Conservation (phyloP, 2,329 filamentous ascomycete genomes). For the Davidsoniella neocaledoniae region DNA sequence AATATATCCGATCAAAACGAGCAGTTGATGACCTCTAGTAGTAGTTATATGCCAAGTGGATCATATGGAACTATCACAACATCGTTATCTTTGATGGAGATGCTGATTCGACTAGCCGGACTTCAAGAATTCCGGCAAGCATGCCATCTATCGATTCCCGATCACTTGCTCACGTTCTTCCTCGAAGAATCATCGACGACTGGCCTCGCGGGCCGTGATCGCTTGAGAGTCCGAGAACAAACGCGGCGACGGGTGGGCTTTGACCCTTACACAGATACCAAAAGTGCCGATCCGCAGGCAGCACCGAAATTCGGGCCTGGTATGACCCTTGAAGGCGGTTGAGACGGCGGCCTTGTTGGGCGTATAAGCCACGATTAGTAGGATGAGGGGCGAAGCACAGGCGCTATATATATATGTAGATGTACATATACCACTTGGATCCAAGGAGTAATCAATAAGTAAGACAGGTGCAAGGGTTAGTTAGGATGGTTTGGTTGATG, state of each 20-base stretch:
- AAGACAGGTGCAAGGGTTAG: too few species aligned
- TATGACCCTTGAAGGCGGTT: background rate
- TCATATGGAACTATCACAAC: slow-evolving; percentile 26
- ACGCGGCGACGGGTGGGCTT: slow-evolving; percentile 35
- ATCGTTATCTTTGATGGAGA: slow-evolving; percentile 65
- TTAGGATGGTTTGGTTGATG: too few species aligned
- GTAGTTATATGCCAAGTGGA: background rate
- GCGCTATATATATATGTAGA: background rate
- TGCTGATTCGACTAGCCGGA: slow-evolving; percentile 68
- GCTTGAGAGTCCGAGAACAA: slow-evolving; percentile 27
- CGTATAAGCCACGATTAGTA: too few species aligned
- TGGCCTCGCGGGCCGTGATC: slow-evolving; percentile 29
- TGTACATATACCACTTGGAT: background rate
- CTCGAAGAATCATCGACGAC: slow-evolving; percentile 44
- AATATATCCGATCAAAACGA: background rate
- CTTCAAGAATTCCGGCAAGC: slow-evolving; percentile 85
- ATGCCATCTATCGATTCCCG: slow-evolving; percentile 75
- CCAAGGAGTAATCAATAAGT: background rate
- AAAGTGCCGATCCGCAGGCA: background rate
- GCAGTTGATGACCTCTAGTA: background rate
- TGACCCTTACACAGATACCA: slow-evolving; percentile 36
- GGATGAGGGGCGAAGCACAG: background rate
- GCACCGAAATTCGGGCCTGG: background rate
- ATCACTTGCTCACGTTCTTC: slow-evolving; percentile 81
- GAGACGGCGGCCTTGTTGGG: background rate